A percentile compares a stretch with the other conserved stretches of the same genome.
These are phyloP conservation scores for Pythium brachiatum DNA, from an alignment of 352 stramenopile genomes.

Conservation along the genomic window DNA sequence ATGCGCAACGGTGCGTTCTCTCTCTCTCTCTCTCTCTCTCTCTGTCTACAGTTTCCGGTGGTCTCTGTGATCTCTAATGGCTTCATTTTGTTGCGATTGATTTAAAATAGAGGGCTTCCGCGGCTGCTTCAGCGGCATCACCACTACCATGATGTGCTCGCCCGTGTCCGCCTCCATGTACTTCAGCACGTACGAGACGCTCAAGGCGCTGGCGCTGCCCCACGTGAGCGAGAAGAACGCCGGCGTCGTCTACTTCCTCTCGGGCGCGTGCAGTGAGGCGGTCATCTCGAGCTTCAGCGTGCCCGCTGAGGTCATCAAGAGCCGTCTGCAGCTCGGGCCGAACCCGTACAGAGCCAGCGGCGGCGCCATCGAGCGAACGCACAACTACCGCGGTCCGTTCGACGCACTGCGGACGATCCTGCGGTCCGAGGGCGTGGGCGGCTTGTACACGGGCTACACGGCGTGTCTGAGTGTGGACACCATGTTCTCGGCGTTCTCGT, in stretches of 20 bases:
- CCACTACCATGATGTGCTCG: constrained; percentile 72
- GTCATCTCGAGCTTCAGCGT: constrained; percentile 72
- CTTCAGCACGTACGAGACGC: constrained; percentile 76
- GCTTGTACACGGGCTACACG: constrained; percentile 73
- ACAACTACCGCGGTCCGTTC: constrained; percentile 65
- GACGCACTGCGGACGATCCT: constrained; percentile 67
- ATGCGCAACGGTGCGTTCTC: constrained; percentile 40
- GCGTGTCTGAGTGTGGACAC: constrained; percentile 79
- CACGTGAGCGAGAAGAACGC: constrained; percentile 45
- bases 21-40: not conserved
- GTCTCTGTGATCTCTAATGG: not conserved
- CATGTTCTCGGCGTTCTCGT: constrained; percentile 79
- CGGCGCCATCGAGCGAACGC: constrained; percentile 60
- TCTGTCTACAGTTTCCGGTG: too few relatives aligned
- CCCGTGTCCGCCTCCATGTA: constrained; percentile 72
- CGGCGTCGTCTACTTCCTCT: constrained; percentile 65
- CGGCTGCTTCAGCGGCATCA: constrained; percentile 68
- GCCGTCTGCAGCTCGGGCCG: constrained; percentile 62
- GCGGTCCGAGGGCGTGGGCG: constrained; percentile 52
- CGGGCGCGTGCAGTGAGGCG: constrained; percentile 60
- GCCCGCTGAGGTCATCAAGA: constrained; percentile 83
- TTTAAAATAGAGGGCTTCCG: constrained; percentile 47
- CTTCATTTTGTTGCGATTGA: not conserved
- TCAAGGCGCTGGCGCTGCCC: constrained; percentile 50
- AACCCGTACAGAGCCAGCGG: constrained; percentile 71